Percentiles rank a stretch among this genome's conserved stretches.
Conservation (phyloP, 192 early-diverging fungal genomes). For the Cladochytrium replicatum region DNA sequence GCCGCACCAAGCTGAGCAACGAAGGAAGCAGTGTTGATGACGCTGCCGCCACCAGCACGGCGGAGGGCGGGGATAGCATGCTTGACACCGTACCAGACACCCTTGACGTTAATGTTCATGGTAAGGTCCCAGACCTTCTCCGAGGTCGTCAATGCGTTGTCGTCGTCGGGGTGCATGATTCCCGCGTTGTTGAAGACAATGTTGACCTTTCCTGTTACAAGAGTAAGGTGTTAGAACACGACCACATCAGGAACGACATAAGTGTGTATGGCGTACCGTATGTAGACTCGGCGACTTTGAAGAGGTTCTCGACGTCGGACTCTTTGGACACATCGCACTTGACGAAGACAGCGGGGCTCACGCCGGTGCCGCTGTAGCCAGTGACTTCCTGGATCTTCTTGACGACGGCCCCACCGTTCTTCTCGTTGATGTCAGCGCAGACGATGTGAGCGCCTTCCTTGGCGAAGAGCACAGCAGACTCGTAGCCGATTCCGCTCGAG, state of each 20-base stretch:
- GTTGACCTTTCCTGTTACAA: slow-evolving; percentile 63
- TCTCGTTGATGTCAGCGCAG: slow-evolving; percentile 63
- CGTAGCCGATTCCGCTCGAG: slow-evolving; percentile 68
- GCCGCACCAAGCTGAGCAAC: slow-evolving; percentile 69
- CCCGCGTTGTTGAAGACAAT: slow-evolving; percentile 84
- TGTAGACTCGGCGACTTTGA: slow-evolving; percentile 50
- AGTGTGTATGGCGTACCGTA: too few relatives aligned
- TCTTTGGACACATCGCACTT: slow-evolving; percentile 66
- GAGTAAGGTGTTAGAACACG: too few relatives aligned
- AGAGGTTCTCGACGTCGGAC: slow-evolving; percentile 53
- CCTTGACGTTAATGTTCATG: slow-evolving; percentile 78
- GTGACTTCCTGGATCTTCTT: slow-evolving; percentile 38
- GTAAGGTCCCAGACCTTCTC: slow-evolving; percentile 68
- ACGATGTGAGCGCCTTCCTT: slow-evolving; percentile 71
- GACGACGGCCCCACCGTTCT: slow-evolving; percentile 40
- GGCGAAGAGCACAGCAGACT: slow-evolving; percentile 64
- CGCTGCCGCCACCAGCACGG: slow-evolving; percentile 59
- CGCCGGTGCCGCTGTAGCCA: slow-evolving; percentile 11
- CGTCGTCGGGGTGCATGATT: slow-evolving; percentile 71
- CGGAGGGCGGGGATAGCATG: slow-evolving; percentile 69
- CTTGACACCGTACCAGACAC: slow-evolving; percentile 82
- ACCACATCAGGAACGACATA: too few relatives aligned
- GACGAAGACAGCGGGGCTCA: slow-evolving; percentile 44
- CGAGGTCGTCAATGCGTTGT: slow-evolving; percentile 64
- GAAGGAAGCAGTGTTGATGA: slow-evolving; percentile 81